Conservation (phyloP, 2,329 filamentous ascomycete species). For the Aspergillus sp. region DNA sequence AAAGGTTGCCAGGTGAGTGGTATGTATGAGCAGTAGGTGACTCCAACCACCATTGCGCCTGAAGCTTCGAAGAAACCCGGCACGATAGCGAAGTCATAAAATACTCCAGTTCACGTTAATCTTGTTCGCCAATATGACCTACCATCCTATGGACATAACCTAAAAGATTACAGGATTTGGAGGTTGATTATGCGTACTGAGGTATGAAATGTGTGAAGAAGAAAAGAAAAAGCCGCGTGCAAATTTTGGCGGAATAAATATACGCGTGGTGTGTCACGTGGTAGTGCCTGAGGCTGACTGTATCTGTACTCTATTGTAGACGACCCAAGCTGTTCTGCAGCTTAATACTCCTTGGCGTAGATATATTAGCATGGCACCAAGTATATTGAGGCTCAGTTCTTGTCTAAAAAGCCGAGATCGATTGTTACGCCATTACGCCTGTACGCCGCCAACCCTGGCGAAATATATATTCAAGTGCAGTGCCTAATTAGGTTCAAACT, state of each 20-base stretch:
- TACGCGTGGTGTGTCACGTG: constrained; percentile 9
- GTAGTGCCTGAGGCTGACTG: constrained; percentile 3
- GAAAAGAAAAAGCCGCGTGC: constrained; percentile 17
- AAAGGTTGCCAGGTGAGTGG: neutral
- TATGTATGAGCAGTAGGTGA: constrained; percentile 42
- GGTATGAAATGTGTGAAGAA: constrained; percentile 42
- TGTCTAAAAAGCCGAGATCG: no score
- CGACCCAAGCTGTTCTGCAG: no score
- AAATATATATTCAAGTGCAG: no score
- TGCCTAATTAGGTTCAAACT: no score
- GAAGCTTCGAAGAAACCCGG: constrained; percentile 26
- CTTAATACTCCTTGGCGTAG: no score
- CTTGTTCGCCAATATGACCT: constrained; percentile 52
- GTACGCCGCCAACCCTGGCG: no score
- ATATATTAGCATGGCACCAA: no score
- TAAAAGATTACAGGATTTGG: constrained; percentile 34
- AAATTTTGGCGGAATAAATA: constrained; percentile 8
- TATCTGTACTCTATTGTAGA: neutral
- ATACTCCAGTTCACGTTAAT: constrained; percentile 27
- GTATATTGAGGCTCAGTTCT: no score
- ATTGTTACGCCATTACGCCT: no score
- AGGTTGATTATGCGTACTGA: constrained; percentile 52
- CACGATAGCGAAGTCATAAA: constrained; percentile 34
- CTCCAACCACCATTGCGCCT: constrained; percentile 35
- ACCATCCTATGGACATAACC: constrained; percentile 39